Evolutionary conservation across 2,329 filamentous ascomycete species (phyloP), one percentile per base, ranked within the genome.

Genomic region (Xylariaceae sp.): DNA sequence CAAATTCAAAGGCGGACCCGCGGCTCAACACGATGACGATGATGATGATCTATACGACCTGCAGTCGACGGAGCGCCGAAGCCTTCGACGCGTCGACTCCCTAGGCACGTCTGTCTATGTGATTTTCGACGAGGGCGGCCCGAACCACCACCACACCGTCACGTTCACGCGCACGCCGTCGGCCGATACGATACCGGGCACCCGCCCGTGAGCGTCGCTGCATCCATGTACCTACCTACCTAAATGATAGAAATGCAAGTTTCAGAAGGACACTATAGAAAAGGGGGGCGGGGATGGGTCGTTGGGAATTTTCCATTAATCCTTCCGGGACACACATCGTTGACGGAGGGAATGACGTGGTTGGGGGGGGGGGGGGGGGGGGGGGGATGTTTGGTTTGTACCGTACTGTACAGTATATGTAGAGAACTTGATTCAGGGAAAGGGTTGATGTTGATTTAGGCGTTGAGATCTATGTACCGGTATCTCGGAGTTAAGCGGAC

Each of bases 381-480:
- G 23, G 4, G 23, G 4, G 23, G 23, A 26, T 26, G 32, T 14
- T 16, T 37, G 32, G 26, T 29, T 29, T 37, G 12, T 12, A 37
- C 14, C 14, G 12, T 4, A 37, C 32, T 26, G 23, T 26, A 26
- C 23, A 26, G 32, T 12, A 37, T n/a, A n/a, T n/a, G n/a, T n/a
- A n/a, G n/a, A n/a, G n/a, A n/a, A n/a, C n/a, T n/a, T n/a, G n/a
- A n/a, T n/a, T n/a, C n/a, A n/a, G n/a, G n/a, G 32, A 37, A 14
- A 37, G 14, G 32, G 23, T 26, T 16, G 41, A 40, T 19, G 54
- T 57, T 21, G 32, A 50, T 50, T 57, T 57, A 57, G 50, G 50
- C 54, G 20, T 57, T 53, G 20, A 23, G 20, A 43, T 57, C 23
- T 26, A 26, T 26, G n/a, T n/a, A n/a, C n/a, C n/a, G n/a, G n/a